phyloP scores from a whole-genome alignment of 768 basidiomycete genomes.

The Russula sp. region DNA sequence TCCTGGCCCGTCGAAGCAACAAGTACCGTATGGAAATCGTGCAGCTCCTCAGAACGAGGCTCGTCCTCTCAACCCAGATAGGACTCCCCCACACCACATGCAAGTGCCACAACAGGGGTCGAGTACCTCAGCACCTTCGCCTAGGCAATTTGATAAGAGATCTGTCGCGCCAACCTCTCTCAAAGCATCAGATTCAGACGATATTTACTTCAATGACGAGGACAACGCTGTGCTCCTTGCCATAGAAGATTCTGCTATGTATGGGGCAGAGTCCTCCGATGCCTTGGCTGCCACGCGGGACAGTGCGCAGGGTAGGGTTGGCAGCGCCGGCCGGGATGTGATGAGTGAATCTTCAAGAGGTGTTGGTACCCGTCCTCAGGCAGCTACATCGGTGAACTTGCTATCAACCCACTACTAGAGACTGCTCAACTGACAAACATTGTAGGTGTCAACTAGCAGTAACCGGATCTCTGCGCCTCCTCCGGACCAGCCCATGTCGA shows the following conservation, averaged over 20 bases:
- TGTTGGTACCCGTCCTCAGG: background rate
- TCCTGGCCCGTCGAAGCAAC: background rate
- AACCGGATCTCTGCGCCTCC: background rate
- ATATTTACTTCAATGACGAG: constrained; percentile 31
- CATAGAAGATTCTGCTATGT: constrained; percentile 9
- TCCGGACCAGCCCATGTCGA: constrained; percentile 1
- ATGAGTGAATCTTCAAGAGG: constrained; percentile 6
- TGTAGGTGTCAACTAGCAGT: constrained; percentile 5
- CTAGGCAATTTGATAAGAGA: background rate
- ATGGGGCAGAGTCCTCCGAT: background rate
- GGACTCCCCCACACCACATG: background rate
- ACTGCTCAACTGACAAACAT: constrained; percentile 2
- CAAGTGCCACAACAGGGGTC: constrained; percentile 10
- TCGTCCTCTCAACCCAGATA: background rate
- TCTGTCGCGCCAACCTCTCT: background rate
- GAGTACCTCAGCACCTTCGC: background rate
- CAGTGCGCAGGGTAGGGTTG: background rate
- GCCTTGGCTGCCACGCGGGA: background rate
- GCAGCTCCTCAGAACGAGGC: background rate
- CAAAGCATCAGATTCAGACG: constrained; percentile 19
- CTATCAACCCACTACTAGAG: background rate
- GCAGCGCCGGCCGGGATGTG: background rate
- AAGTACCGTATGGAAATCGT: background rate
- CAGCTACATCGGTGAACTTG: constrained; percentile 11
- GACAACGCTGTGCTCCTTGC: constrained; percentile 19